Conservation (phyloP, 257 asterid genomes). For the Solanum raphanifolium region DNA sequence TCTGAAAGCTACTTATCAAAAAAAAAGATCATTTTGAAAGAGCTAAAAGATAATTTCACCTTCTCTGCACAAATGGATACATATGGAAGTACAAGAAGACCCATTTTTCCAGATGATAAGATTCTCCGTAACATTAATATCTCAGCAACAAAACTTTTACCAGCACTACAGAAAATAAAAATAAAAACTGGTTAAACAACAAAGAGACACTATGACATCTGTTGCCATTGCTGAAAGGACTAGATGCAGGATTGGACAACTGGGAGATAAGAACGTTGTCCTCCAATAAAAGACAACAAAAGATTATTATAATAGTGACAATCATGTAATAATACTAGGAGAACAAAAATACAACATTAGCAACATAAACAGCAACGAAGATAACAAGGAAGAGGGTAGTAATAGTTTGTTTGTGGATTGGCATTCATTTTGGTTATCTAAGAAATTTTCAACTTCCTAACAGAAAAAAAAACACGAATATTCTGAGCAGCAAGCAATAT, state of each 20-base stretch:
- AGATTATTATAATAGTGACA: not conserved
- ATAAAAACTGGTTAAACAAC: not conserved
- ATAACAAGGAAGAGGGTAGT: not conserved
- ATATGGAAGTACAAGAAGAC: constrained; percentile 92
- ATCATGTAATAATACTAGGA: not conserved
- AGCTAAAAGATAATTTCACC: constrained; percentile 27
- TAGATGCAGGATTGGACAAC: not conserved
- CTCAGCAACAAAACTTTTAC: constrained; percentile 98
- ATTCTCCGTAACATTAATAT: constrained; percentile 87
- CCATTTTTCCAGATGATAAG: constrained; percentile 73
- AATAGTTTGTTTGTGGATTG: not conserved
- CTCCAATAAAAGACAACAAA: not conserved
- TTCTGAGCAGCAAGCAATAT: not conserved
- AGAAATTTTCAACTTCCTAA: not conserved
- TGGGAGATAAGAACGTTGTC: not conserved
- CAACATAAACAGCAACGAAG: not conserved
- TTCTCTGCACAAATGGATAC: constrained; percentile 95
- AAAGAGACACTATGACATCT: not conserved
- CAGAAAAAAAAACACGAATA: not conserved
- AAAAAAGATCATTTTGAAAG: not conserved
- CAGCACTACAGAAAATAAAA: constrained; percentile 52
- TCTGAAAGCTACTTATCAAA: not conserved
- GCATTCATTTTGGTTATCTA: not conserved
- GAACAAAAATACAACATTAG: not conserved
- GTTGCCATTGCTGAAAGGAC: not conserved